Conservation (phyloP, 768 basidiomycete genomes). For the Tylopilus sp. region DNA sequence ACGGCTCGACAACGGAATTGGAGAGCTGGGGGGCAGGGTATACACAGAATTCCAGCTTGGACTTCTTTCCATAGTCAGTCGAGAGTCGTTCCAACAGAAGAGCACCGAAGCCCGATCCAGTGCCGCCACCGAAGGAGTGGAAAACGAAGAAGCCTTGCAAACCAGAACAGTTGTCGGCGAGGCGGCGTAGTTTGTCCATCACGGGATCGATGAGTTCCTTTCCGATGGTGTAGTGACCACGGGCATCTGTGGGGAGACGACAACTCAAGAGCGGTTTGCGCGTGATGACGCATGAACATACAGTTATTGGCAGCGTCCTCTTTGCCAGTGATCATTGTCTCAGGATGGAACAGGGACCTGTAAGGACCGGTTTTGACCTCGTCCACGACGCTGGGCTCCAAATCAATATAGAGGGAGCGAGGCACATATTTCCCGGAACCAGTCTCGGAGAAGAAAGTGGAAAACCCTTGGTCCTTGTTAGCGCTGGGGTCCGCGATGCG, state of each 20-base stretch:
- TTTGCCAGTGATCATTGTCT: slow-evolving; percentile 95
- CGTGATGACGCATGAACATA: slow-evolving; percentile 36
- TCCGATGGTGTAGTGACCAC: slow-evolving; percentile 98
- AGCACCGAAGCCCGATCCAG: slow-evolving; percentile 98
- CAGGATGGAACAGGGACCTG: slow-evolving; percentile 94
- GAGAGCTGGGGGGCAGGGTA: slow-evolving; percentile 94
- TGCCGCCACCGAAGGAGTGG: slow-evolving; percentile 99
- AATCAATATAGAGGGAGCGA: slow-evolving; percentile 92
- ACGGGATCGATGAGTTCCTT: slow-evolving; percentile 97
- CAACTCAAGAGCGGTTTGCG: slow-evolving; percentile 14
- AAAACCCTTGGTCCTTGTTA: slow-evolving; percentile 80
- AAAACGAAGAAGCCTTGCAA: slow-evolving; percentile 99
- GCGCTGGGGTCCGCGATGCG: slow-evolving; percentile 60
- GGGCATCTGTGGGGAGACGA: slow-evolving; percentile 63
- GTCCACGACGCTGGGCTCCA: slow-evolving; percentile 94
- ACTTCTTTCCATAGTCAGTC: slow-evolving; percentile 99
- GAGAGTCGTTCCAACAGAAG: slow-evolving; percentile 96
- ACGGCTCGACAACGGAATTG: slow-evolving; percentile 97
- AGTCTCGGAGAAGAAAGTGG: slow-evolving; percentile 97
- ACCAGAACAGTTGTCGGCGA: slow-evolving; percentile 97
- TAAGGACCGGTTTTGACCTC: slow-evolving; percentile 92
- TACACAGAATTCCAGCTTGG: slow-evolving; percentile 97
- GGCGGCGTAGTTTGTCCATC: slow-evolving; percentile 94
- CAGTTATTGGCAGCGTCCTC: slow-evolving; percentile 99
- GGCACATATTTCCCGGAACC: slow-evolving; percentile 95